phyloP scores from a whole-genome alignment of 1,284 basidiomycete genomes.

The Sporisorium sorghi region DNA sequence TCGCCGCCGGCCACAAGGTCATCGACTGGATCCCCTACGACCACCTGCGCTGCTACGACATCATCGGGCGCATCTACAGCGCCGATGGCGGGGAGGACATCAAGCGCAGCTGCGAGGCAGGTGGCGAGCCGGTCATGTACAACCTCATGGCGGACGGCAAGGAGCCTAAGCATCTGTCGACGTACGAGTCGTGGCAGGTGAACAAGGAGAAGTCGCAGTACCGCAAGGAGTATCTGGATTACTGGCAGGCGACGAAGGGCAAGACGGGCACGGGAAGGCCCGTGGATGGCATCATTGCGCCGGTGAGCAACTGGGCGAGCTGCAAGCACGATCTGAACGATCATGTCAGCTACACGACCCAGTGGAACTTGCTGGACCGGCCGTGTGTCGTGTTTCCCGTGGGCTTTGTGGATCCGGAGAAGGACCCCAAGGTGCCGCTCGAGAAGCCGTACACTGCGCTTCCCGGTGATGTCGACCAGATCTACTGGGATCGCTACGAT shows the following conservation, averaged over 20 bases:
- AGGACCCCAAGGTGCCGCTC: slow-evolving; percentile 72
- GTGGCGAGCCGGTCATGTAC: slow-evolving; percentile 57
- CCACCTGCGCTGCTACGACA: slow-evolving; percentile 57
- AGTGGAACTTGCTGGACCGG: slow-evolving; percentile 34
- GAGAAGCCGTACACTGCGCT: slow-evolving; percentile 21
- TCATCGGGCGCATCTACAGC: slow-evolving; percentile 56
- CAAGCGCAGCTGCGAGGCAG: slow-evolving; percentile 29
- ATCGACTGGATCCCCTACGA: slow-evolving; percentile 39
- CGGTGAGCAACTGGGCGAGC: slow-evolving; percentile 73
- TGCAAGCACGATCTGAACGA: slow-evolving; percentile 73
- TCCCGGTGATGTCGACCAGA: slow-evolving; percentile 21
- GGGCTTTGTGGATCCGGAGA: slow-evolving; percentile 70
- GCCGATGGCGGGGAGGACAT: slow-evolving; percentile 58
- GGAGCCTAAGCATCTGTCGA: slow-evolving; percentile 59
- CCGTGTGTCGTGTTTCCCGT: slow-evolving; percentile 73
- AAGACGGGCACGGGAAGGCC: slow-evolving; percentile 73
- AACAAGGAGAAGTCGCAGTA: slow-evolving; percentile 69
- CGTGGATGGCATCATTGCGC: slow-evolving; percentile 76
- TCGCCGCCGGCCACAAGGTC: slow-evolving; percentile 54
- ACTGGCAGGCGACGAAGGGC: slow-evolving; percentile 73
- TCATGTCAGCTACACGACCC: slow-evolving; percentile 47
- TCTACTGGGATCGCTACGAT: slow-evolving; percentile 40
- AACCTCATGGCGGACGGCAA: slow-evolving; percentile 16
- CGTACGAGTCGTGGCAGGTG: slow-evolving; percentile 75
- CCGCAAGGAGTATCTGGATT: slow-evolving; percentile 73